Conservation (phyloP, 129 eudicot genomes). For the Centrapalus pauciflorus region DNA sequence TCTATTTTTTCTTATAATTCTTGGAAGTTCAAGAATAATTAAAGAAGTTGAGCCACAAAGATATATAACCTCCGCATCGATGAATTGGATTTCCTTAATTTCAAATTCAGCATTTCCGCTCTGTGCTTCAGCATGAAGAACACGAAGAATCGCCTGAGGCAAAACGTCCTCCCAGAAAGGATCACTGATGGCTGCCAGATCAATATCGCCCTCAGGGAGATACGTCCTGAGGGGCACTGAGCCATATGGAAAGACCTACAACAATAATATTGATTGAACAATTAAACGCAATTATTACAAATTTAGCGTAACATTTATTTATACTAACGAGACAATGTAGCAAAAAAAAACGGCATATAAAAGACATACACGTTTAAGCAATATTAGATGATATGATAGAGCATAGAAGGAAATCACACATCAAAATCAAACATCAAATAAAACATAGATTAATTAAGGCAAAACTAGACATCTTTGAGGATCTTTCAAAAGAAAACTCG, state of each 20-base stretch:
- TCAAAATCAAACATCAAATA: not conserved
- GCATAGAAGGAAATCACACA: slow-evolving; percentile 6
- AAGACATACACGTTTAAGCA: slow-evolving; percentile 7
- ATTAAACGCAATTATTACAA: not conserved
- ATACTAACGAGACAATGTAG: not conserved
- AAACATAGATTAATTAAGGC: not conserved
- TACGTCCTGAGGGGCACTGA: slow-evolving; percentile 90
- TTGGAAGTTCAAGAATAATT: not conserved
- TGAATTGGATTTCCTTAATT: slow-evolving; percentile 54
- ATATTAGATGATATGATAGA: not conserved
- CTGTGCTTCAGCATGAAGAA: slow-evolving; percentile 41
- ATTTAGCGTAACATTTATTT: not conserved
- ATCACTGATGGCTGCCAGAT: slow-evolving; percentile 51
- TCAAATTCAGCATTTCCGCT: slow-evolving; percentile 45
- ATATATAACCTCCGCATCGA: slow-evolving; percentile 90
- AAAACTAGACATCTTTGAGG: not conserved
- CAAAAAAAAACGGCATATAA: not conserved
- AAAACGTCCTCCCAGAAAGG: slow-evolving; percentile 30
- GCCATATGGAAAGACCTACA: slow-evolving; percentile 75
- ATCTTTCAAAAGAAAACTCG: not conserved
- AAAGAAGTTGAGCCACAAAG: not conserved
- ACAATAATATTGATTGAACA: not conserved
- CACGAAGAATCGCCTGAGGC: slow-evolving; percentile 41
- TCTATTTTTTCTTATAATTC: slow-evolving; percentile 6
- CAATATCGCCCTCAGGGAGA: slow-evolving; percentile 89